phyloP scores from a whole-genome alignment of 1,284 basidiomycete species.

The Tausonia pullulans region DNA sequence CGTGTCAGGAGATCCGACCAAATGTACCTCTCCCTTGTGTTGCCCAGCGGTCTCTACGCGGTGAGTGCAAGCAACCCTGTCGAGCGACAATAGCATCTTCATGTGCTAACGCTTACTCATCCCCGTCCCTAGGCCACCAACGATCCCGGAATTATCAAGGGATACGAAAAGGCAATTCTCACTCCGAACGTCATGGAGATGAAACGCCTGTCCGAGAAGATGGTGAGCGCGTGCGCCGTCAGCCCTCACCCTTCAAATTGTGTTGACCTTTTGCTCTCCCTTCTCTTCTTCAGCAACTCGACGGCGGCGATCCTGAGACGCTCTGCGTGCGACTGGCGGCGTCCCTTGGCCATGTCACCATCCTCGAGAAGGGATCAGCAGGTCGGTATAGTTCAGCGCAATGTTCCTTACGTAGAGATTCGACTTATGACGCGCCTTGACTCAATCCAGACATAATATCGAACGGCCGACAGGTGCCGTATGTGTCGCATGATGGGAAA shows the following conservation, averaged over 20 bases:
- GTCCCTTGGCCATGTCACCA: constrained; percentile 70
- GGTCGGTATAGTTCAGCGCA: constrained; percentile 40
- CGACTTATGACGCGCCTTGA: too few species aligned
- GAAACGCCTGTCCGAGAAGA: constrained; percentile 61
- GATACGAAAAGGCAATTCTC: constrained; percentile 60
- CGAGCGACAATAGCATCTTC: too few species aligned
- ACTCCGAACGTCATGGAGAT: constrained; percentile 97
- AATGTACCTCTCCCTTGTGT: background rate
- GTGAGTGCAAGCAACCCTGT: constrained; percentile 26
- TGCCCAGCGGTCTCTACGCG: constrained; percentile 47
- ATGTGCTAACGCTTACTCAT: too few species aligned
- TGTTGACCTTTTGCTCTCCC: background rate
- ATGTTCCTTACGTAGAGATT: background rate
- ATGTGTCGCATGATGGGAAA: constrained; percentile 17
- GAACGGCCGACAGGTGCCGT: constrained; percentile 27
- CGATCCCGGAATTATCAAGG: constrained; percentile 60
- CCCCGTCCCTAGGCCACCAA: constrained; percentile 38
- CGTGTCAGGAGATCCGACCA: background rate
- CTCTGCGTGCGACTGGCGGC: constrained; percentile 54
- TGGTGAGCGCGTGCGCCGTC: constrained; percentile 40
- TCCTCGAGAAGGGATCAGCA: constrained; percentile 76
- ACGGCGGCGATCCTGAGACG: constrained; percentile 36
- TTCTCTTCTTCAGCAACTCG: background rate
- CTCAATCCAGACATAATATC: constrained; percentile 32
- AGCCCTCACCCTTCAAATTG: background rate